Evolutionary conservation across 2,329 filamentous ascomycete species (phyloP), one percentile per base, ranked within the genome.

Genomic region (Penicillium rolfsii): DNA sequence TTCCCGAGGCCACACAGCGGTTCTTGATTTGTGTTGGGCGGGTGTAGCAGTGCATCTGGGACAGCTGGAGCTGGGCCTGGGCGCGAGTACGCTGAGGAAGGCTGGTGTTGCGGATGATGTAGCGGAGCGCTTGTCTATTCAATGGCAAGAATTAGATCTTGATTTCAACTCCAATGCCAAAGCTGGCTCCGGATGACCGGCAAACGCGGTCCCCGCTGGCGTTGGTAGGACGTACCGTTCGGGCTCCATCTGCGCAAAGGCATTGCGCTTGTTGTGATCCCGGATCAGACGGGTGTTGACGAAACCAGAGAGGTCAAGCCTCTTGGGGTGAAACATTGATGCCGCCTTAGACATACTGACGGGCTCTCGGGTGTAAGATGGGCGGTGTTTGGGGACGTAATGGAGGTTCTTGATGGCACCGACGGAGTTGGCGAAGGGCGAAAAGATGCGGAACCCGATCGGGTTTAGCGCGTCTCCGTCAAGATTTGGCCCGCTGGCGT

Each of bases 41-140:
- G 38, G 95, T 98, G 80, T 98, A 98, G 82, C 87, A 88, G 82
- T 97, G 93, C 94, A 98, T 97, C 80, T 96, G 90, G 3, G 90
- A 87, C 67, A 99, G 84, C 80, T 98, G 89, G 59, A 99, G 86
- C 82, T 98, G 94, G 45, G 95, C 95, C 76, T 96, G 91, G 64
- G 91, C 92, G 72, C 96, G 91, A 55, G 90, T 88, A 72, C 93
- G 87, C 58, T 88, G 83, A 1, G 93, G 87, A 3, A 99, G 88
- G 1, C 89, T 89, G 35, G 92, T 95, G 79, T 99, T 99, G 77
- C 91, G 92, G 76, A 97, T 91, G 65, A 97, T 89, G 81, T 97
- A 97, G 71, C 91, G 89, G 43, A 95, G 87, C 16, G 91, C 94
- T 90, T 98, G 93, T 79, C 94, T 96, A 64, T 61, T 61, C 14